These are phyloP conservation scores for Hippophae gyantsensis DNA, from an alignment of 306 rosid genomes.

Conservation along the genomic window DNA sequence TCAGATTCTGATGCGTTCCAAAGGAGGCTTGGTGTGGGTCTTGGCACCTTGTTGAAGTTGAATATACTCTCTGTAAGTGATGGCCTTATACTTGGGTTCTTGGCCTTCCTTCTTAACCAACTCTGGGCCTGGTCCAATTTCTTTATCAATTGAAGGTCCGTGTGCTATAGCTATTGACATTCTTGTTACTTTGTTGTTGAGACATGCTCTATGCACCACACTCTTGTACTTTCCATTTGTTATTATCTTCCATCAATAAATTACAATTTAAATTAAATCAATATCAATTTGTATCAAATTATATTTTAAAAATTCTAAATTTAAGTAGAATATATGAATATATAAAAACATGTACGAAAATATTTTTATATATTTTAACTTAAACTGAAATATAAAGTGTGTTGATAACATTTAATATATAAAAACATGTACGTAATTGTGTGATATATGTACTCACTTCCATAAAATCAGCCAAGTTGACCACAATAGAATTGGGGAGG, in stretches of 20 bases:
- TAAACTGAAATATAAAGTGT: too few relatives aligned
- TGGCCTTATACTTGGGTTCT: conserved; percentile 7
- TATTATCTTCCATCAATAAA: conserved; percentile 1
- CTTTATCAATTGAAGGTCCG: conserved; percentile 11
- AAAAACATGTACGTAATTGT: too few relatives aligned
- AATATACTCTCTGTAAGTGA: conserved; percentile 5
- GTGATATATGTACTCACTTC: neutral
- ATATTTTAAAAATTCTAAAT: too few relatives aligned
- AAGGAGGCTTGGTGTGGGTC: conserved; percentile 2
- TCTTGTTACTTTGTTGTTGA: conserved; percentile 13
- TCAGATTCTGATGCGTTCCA: conserved; percentile 3
- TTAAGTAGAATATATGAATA: too few relatives aligned
- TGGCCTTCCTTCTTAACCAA: conserved; percentile 1
- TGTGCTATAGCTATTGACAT: conserved; percentile 1
- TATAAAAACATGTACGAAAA: too few relatives aligned
- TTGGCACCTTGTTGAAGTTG: conserved; percentile 9
- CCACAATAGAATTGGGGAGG: conserved; percentile 2
- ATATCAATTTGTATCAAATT: too few relatives aligned
- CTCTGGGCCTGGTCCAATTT: conserved; percentile 4
- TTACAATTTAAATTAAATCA: too few relatives aligned
- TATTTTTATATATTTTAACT: too few relatives aligned
- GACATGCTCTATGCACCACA: conserved; percentile 3
- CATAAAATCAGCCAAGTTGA: conserved; percentile 9
- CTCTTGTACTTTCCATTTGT: conserved; percentile 16
- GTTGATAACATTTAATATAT: too few relatives aligned